These are phyloP conservation scores for Diaporthe eres DNA, from an alignment of 2,329 filamentous ascomycete species.

Conservation along the genomic window DNA sequence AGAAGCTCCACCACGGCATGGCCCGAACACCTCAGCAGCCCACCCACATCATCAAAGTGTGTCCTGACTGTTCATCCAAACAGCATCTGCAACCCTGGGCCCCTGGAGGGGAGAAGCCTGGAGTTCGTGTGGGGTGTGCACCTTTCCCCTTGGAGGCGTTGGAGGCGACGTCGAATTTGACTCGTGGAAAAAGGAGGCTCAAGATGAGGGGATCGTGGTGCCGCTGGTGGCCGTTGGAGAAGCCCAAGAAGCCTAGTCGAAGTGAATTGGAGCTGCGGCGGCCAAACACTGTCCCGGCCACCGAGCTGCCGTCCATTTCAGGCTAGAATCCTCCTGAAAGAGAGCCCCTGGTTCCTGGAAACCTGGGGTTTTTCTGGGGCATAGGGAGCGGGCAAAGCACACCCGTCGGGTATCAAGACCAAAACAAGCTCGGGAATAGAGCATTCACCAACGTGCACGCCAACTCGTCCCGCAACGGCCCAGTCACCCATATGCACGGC, in stretches of 20 bases:
- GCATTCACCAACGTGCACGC: background rate
- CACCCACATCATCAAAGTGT: background rate
- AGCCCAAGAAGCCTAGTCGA: conserved; percentile 21
- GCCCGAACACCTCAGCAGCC: conserved; percentile 10
- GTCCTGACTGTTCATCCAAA: conserved; percentile 11
- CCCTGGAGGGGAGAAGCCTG: background rate
- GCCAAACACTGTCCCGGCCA: conserved; percentile 40
- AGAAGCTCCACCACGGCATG: conserved; percentile 5
- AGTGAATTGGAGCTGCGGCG: conserved; percentile 24
- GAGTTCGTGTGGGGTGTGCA: background rate
- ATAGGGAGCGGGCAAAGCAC: background rate
- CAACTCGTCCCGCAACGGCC: background rate
- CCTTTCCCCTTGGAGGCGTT: background rate
- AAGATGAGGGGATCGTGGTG: conserved; percentile 35
- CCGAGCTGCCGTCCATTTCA: conserved; percentile 30
- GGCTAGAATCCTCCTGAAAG: background rate
- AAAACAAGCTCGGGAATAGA: background rate
- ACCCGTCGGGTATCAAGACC: conserved; percentile 36
- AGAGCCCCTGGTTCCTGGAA: background rate
- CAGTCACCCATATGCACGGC: background rate
- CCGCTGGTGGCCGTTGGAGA: conserved; percentile 34
- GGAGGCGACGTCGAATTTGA: conserved; percentile 42
- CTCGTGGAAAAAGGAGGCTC: conserved; percentile 49
- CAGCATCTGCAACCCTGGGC: background rate
- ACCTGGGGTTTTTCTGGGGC: background rate